These are phyloP conservation scores for Raffaelea albimanens DNA, from an alignment of 2,329 filamentous ascomycete genomes.

Conservation along the genomic window DNA sequence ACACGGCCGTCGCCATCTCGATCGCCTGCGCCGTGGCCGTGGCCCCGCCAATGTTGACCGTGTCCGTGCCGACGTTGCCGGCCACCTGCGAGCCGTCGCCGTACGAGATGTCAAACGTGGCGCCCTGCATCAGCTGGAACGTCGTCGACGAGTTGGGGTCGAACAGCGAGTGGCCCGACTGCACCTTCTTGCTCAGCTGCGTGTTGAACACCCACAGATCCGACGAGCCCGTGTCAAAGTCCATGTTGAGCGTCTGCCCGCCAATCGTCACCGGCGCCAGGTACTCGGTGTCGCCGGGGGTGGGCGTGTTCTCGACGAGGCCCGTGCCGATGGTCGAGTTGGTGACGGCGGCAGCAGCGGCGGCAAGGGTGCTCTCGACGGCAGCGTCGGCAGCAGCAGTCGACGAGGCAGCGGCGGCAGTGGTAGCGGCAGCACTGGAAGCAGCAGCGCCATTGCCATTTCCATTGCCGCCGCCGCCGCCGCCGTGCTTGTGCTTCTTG, in stretches of 20 bases:
- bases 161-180: conserved; percentile 37
- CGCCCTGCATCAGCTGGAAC: conserved; percentile 27
- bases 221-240: conserved; percentile 69
- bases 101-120: conserved; percentile 56
- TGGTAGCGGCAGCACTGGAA: conserved; percentile 5
- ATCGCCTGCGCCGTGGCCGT: conserved; percentile 54
- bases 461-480: neutral
- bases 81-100: conserved; percentile 55
- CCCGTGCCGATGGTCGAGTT: conserved; percentile 30
- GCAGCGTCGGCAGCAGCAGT: neutral
- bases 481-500: neutral
- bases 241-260: conserved; percentile 57
- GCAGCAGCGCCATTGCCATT: neutral
- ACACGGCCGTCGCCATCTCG: conserved; percentile 53
- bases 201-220: conserved; percentile 69
- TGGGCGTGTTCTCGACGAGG: conserved; percentile 54
- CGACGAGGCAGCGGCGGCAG: neutral
- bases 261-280: conserved; percentile 61
- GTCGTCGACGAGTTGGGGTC: conserved; percentile 26
- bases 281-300: conserved; percentile 59
- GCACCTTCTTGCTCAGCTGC: conserved; percentile 33
- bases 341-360: conserved; percentile 12
- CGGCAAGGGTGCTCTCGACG: conserved; percentile 5
- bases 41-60: conserved; percentile 57
- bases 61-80: conserved; percentile 59